Percentiles rank a stretch among this genome's conserved stretches.
These are phyloP conservation scores for Cicer yamashitae DNA, from an alignment of 306 rosid species.

Conservation along the genomic window DNA sequence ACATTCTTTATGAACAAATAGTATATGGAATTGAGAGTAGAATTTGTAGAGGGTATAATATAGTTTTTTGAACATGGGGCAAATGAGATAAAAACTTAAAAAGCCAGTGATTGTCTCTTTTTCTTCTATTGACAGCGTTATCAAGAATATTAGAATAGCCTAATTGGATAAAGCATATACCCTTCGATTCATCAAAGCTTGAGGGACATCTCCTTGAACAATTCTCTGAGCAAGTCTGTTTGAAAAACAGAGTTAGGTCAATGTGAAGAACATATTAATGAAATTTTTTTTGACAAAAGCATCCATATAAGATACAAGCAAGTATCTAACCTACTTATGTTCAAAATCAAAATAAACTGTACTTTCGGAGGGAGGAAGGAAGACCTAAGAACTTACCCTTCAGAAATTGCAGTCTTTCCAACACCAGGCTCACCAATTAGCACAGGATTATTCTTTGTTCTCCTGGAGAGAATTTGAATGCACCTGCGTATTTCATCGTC, in stretches of 20 bases:
- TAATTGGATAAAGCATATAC: slow-evolving; percentile 55
- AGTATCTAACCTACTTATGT: slow-evolving; percentile 17
- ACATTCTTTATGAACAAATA: neutral
- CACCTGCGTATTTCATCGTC: slow-evolving; percentile 99
- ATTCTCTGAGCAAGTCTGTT: slow-evolving; percentile 98
- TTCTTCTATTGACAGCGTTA: slow-evolving; percentile 28
- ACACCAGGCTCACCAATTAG: slow-evolving; percentile 99
- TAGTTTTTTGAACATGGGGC: neutral
- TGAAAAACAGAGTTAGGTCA: slow-evolving; percentile 33
- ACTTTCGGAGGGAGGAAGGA: slow-evolving; percentile 36
- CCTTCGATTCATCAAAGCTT: slow-evolving; percentile 95
- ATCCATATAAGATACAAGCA: slow-evolving; percentile 29
- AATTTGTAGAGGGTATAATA: slow-evolving; percentile 11
- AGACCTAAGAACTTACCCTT: slow-evolving; percentile 70
- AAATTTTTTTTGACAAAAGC: neutral
- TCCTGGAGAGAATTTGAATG: slow-evolving; percentile 97
- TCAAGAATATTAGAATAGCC: slow-evolving; percentile 12
- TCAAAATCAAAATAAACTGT: slow-evolving; percentile 15
- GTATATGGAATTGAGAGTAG: slow-evolving; percentile 26
- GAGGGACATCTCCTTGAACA: slow-evolving; percentile 98
- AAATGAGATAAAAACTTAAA: slow-evolving; percentile 20
- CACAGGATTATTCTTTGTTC: slow-evolving; percentile 98
- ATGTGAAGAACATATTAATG: neutral
- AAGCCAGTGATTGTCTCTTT: slow-evolving; percentile 27
- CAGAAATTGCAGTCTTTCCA: slow-evolving; percentile 98